Evolutionary conservation across 108 stramenopile genomes (phyloP).

Genomic region (Conticribra guillardii): DNA sequence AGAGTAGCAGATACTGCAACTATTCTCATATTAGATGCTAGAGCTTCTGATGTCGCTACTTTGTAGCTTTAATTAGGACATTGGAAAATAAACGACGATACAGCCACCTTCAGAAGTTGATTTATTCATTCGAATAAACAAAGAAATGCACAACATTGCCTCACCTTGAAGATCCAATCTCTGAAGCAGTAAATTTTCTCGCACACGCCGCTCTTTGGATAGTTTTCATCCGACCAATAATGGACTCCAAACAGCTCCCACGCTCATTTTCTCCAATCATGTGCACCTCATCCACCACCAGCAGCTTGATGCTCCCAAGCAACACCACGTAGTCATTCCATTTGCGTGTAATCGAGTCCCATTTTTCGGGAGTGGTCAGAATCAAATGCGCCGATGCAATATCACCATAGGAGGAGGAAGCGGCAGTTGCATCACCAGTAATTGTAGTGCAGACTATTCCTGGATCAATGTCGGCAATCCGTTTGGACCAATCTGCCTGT

Average conservation of each 20-base stretch:
- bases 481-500: slow-evolving; percentile 83
- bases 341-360: slow-evolving; percentile 91
- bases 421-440: slow-evolving; percentile 85
- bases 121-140: no score
- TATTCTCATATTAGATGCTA: slow-evolving; percentile 74
- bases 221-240: slow-evolving; percentile 91
- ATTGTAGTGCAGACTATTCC: slow-evolving; percentile 72
- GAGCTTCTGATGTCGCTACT: slow-evolving; percentile 60
- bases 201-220: slow-evolving; percentile 70
- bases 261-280: slow-evolving; percentile 88
- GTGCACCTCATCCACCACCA: slow-evolving; percentile 95
- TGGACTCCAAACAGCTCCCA: slow-evolving; percentile 88
- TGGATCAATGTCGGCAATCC: slow-evolving; percentile 63
- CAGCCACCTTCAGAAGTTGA: no score
- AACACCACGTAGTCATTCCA: slow-evolving; percentile 93
- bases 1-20: slow-evolving; percentile 95
- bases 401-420: slow-evolving; percentile 64
- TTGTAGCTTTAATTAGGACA: slow-evolving; percentile 47
- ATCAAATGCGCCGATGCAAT: slow-evolving; percentile 84
- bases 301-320: slow-evolving; percentile 88
- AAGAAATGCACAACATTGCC: background rate
- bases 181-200: slow-evolving; percentile 24
- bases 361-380: slow-evolving; percentile 96
- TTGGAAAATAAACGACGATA: no score
- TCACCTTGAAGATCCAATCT: slow-evolving; percentile 48